phyloP scores from a whole-genome alignment of 768 basidiomycete species.

The Pulveroboletus ravenelii region DNA sequence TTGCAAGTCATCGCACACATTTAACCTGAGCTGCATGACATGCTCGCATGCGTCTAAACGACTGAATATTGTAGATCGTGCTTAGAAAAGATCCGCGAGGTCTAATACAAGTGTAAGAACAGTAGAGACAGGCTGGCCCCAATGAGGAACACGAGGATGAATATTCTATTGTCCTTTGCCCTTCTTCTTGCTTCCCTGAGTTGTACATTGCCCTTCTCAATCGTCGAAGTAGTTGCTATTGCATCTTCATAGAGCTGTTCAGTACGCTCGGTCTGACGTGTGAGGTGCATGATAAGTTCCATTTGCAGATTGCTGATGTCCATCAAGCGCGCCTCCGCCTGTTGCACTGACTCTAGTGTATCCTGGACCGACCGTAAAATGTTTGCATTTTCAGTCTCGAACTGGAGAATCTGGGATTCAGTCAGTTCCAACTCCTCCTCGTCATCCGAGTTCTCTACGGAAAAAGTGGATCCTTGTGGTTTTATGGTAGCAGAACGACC shows the following conservation, averaged over 20 bases:
- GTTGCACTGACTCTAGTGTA: slow-evolving; percentile 82
- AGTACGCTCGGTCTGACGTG: slow-evolving; percentile 85
- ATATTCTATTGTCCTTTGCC: slow-evolving; percentile 82
- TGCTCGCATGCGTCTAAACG: background rate
- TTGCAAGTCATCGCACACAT: background rate
- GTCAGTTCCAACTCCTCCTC: slow-evolving; percentile 81
- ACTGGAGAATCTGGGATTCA: slow-evolving; percentile 84
- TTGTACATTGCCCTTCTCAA: slow-evolving; percentile 88
- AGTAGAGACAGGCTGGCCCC: slow-evolving; percentile 88
- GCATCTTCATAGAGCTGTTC: slow-evolving; percentile 95
- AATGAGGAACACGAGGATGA: slow-evolving; percentile 86
- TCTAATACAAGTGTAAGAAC: slow-evolving; percentile 88
- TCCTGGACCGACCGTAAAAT: slow-evolving; percentile 82
- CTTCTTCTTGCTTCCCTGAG: slow-evolving; percentile 84
- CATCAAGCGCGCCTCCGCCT: slow-evolving; percentile 85
- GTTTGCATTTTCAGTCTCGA: slow-evolving; percentile 86
- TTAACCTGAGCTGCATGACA: background rate
- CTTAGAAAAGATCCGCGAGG: slow-evolving; percentile 1
- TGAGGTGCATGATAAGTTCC: slow-evolving; percentile 84
- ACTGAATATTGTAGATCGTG: slow-evolving; percentile 4
- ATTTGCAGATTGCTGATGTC: slow-evolving; percentile 93
- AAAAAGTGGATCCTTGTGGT: slow-evolving; percentile 30
- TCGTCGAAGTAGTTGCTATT: slow-evolving; percentile 75
- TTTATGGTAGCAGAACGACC: slow-evolving; percentile 26
- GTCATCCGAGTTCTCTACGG: slow-evolving; percentile 45